Evolutionary conservation across 371 early-diverging fungal genomes (phyloP).

Genomic region (Apophysomyces variabilis): DNA sequence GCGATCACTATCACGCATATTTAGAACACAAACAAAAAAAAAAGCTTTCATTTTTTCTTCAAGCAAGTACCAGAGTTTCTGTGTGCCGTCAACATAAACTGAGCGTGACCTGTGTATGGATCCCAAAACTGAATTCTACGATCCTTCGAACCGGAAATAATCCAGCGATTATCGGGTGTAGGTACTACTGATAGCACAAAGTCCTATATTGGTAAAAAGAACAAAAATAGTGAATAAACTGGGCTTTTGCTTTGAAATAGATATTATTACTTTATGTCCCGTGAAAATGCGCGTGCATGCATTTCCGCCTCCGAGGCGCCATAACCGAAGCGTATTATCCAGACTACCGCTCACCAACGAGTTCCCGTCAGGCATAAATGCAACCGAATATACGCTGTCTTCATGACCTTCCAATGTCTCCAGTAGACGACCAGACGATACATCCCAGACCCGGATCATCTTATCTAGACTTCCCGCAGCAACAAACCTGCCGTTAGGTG

Average conservation of each 20-base stretch:
- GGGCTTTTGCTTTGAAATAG: too few species aligned
- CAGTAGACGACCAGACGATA: slow-evolving; percentile 75
- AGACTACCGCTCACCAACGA: slow-evolving; percentile 91
- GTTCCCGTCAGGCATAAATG: slow-evolving; percentile 93
- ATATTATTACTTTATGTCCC: slow-evolving; percentile 58
- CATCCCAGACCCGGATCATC: slow-evolving; percentile 92
- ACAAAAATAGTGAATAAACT: too few species aligned
- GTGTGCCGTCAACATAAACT: slow-evolving; percentile 96
- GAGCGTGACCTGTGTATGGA: slow-evolving; percentile 71
- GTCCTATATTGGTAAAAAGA: slow-evolving; percentile 56
- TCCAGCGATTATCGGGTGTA: slow-evolving; percentile 90
- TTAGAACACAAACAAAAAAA: neutral
- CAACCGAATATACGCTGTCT: slow-evolving; percentile 95
- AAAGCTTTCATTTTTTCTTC: slow-evolving; percentile 1
- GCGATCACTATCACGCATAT: slow-evolving; percentile 70
- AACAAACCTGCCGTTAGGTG: slow-evolving; percentile 76
- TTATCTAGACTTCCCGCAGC: slow-evolving; percentile 91
- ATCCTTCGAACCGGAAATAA: slow-evolving; percentile 94
- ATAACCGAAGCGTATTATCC: slow-evolving; percentile 92
- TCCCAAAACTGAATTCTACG: slow-evolving; percentile 96
- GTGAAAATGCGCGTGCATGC: slow-evolving; percentile 61
- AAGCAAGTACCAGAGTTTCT: slow-evolving; percentile 83
- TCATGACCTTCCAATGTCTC: slow-evolving; percentile 94
- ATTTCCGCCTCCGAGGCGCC: slow-evolving; percentile 72
- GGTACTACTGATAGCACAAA: slow-evolving; percentile 96